Evolutionary conservation across 2,329 filamentous ascomycete species (phyloP).

Genomic region (Fusarium anguioides): DNA sequence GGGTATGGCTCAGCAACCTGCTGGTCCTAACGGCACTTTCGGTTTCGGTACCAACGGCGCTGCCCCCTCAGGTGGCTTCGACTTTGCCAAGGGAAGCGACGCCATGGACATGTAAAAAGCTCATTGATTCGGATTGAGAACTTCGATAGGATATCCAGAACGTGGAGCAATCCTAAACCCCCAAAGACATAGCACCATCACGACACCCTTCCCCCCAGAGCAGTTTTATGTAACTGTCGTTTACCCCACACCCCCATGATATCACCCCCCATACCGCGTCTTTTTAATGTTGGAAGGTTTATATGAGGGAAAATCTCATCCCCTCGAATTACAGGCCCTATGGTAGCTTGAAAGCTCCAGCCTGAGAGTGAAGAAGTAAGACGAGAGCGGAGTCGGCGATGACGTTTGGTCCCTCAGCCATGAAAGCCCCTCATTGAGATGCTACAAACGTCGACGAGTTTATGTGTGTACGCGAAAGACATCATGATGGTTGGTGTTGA

Average conservation of each 20-base stretch:
- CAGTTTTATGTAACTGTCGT: conserved; percentile 44
- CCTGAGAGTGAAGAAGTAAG: conserved; percentile 54
- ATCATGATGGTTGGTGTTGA: conserved; percentile 43
- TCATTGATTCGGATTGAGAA: conserved; percentile 7
- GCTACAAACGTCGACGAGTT: conserved; percentile 35
- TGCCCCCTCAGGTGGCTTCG: conserved; percentile 84
- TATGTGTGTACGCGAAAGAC: conserved; percentile 34
- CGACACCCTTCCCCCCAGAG: conserved; percentile 36
- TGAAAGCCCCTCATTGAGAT: conserved; percentile 32
- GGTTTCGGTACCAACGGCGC: conserved; percentile 77
- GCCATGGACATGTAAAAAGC: conserved; percentile 72
- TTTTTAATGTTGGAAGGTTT: conserved; percentile 54
- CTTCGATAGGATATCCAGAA: conserved; percentile 26
- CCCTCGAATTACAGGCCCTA: conserved; percentile 57
- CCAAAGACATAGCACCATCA: conserved; percentile 42
- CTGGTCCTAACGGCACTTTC: conserved; percentile 78
- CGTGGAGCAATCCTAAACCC: conserved; percentile 34
- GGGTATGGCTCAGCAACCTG: conserved; percentile 72
- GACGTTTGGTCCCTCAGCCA: conserved; percentile 32
- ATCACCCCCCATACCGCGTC: conserved; percentile 49
- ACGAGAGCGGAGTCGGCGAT: conserved; percentile 39
- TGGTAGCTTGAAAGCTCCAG: conserved; percentile 76
- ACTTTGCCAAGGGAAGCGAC: conserved; percentile 81
- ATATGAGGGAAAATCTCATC: conserved; percentile 45
- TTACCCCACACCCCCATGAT: conserved; percentile 44